Evolutionary conservation across 1,139 yeast genomes (phyloP).

Genomic region (Lodderomyces parapsilosis): DNA sequence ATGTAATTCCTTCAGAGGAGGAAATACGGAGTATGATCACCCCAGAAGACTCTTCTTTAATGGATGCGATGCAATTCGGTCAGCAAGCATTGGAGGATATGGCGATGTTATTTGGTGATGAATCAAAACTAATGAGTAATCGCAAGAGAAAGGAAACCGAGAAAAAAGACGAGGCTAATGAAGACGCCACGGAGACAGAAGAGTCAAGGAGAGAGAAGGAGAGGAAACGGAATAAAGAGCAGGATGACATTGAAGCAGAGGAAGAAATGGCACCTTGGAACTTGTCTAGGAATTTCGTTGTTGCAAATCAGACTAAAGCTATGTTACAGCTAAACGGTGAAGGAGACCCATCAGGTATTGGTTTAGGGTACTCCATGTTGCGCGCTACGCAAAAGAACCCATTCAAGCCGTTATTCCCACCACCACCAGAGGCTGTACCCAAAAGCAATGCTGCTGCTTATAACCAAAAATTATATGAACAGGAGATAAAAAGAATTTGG

Average conservation of each 20-base stretch:
- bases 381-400: constrained; percentile 96
- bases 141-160: constrained; percentile 23
- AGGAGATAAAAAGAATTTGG: constrained; percentile 90
- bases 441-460: constrained; percentile 58
- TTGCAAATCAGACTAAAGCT: constrained; percentile 94
- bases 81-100: constrained; percentile 80
- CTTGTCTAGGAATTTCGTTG: constrained; percentile 81
- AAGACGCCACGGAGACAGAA: constrained; percentile 22
- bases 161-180: constrained; percentile 16
- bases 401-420: constrained; percentile 64
- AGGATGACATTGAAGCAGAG: constrained; percentile 55
- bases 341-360: constrained; percentile 94
- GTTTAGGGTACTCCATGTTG: constrained; percentile 86
- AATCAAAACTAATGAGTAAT: constrained; percentile 15
- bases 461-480: constrained; percentile 91
- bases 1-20: constrained; percentile 71
- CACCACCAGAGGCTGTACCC: constrained; percentile 43
- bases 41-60: constrained; percentile 86
- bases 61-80: constrained; percentile 93
- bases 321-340: constrained; percentile 96
- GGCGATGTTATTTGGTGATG: constrained; percentile 46
- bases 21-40: constrained; percentile 80
- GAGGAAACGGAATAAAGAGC: constrained; percentile 22
- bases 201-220: constrained; percentile 19
- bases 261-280: constrained; percentile 96